These are phyloP conservation scores for Sclerotinia nivalis DNA, from an alignment of 2,329 filamentous ascomycete genomes.

Conservation along the genomic window DNA sequence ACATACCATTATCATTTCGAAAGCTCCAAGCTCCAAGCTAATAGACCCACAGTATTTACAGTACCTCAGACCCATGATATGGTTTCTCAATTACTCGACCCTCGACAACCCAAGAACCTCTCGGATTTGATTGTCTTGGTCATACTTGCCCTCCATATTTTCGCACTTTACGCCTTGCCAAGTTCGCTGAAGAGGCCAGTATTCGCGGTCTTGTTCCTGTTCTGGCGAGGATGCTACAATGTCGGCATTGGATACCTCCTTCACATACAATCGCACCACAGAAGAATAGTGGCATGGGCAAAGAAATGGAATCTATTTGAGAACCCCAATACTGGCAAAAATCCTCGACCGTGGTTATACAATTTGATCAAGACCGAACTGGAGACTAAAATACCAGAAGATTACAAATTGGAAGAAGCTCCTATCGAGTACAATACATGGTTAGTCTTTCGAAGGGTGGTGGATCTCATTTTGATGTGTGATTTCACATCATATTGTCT, in stretches of 20 bases:
- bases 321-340: constrained; percentile 74
- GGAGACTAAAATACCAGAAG: constrained; percentile 89
- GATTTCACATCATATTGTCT: constrained; percentile 97
- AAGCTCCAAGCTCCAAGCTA: not conserved
- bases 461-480: constrained; percentile 97
- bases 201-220: constrained; percentile 82
- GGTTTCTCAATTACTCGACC: constrained; percentile 95
- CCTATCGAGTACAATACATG: constrained; percentile 99
- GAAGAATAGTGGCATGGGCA: constrained; percentile 83
- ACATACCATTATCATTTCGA: not conserved
- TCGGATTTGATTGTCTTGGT: constrained; percentile 80
- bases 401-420: constrained; percentile 91
- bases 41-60: constrained; percentile 70
- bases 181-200: constrained; percentile 67
- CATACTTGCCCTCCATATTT: constrained; percentile 74
- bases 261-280: constrained; percentile 85
- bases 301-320: constrained; percentile 85
- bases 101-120: constrained; percentile 90
- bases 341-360: constrained; percentile 81
- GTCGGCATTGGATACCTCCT: constrained; percentile 89
- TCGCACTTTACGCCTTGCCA: constrained; percentile 73
- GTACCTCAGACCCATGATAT: constrained; percentile 98
- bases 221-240: constrained; percentile 93
- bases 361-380: constrained; percentile 82
- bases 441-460: constrained; percentile 91